These are phyloP conservation scores for Penicillium cataractarum DNA, from an alignment of 495 filamentous ascomycete species.

Conservation along the genomic window DNA sequence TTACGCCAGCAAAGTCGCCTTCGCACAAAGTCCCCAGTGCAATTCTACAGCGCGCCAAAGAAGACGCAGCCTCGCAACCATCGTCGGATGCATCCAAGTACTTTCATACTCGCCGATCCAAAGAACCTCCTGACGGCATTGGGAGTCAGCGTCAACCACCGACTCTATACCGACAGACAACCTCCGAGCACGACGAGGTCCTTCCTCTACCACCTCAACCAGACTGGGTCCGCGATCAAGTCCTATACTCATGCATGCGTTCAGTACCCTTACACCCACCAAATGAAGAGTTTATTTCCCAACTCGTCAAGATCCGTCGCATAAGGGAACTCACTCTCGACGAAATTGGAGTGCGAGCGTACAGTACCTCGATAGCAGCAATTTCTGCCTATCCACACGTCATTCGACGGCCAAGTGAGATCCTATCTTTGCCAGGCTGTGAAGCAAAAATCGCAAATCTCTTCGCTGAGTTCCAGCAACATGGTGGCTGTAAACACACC, in stretches of 20 bases:
- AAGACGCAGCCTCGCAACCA: constrained; percentile 43
- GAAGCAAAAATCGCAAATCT: constrained; percentile 77
- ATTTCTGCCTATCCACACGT: constrained; percentile 80
- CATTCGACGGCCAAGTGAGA: constrained; percentile 58
- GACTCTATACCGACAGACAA: constrained; percentile 64
- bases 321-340: constrained; percentile 72
- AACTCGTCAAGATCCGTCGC: constrained; percentile 74
- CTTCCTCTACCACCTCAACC: constrained; percentile 61
- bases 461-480: constrained; percentile 71
- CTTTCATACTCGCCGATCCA: constrained; percentile 21
- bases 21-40: constrained; percentile 17
- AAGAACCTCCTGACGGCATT: constrained; percentile 21
- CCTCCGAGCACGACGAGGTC: constrained; percentile 69
- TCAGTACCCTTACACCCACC: constrained; percentile 69
- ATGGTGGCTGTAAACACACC: constrained; percentile 23
- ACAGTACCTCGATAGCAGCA: constrained; percentile 82
- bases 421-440: constrained; percentile 77
- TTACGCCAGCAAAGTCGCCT: background rate
- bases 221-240: constrained; percentile 65
- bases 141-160: constrained; percentile 35
- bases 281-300: constrained; percentile 75
- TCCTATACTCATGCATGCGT: constrained; percentile 81
- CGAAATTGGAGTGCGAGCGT: constrained; percentile 81
- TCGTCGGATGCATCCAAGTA: constrained; percentile 12
- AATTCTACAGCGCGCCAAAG: constrained; percentile 59